phyloP scores from a whole-genome alignment of 495 filamentous ascomycete genomes.

The Neurospora sp. region DNA sequence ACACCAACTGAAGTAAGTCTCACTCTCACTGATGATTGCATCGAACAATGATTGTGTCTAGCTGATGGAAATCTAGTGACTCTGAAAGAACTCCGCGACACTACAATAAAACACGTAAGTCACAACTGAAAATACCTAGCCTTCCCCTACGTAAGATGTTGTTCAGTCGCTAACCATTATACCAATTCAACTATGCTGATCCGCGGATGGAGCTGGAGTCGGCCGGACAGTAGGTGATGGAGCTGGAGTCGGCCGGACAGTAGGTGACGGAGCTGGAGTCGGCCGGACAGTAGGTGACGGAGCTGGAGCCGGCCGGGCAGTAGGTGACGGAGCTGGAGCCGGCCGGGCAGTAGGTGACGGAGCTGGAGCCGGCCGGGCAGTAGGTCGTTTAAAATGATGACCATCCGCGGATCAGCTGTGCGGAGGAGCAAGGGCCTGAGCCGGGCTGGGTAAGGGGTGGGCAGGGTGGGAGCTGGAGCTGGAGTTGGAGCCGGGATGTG shows the following conservation, averaged over 20 bases:
- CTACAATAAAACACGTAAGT: not conserved
- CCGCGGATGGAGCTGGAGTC: too few relatives aligned
- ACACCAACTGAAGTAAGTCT: not conserved
- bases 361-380: too few relatives aligned
- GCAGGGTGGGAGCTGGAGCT: not conserved
- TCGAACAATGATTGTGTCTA: not conserved
- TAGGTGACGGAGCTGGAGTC: too few relatives aligned
- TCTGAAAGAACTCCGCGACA: not conserved
- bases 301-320: too few relatives aligned
- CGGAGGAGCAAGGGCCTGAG: too few relatives aligned
- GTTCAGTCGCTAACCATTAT: not conserved
- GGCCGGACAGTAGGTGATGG: too few relatives aligned
- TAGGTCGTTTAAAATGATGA: too few relatives aligned
- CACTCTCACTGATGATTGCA: not conserved
- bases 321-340: too few relatives aligned
- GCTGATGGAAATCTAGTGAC: not conserved
- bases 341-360: too few relatives aligned
- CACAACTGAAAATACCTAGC: not conserved
- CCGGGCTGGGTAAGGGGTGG: not conserved
- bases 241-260: too few relatives aligned
- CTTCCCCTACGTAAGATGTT: not conserved
- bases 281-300: too few relatives aligned
- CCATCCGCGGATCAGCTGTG: too few relatives aligned
- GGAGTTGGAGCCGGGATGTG: not conserved
- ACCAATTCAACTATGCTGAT: not conserved